A percentile compares a stretch with the other conserved stretches of the same genome.
phyloP scores from a whole-genome alignment of 2,329 filamentous ascomycete genomes.

The Claviceps quebecensis region DNA sequence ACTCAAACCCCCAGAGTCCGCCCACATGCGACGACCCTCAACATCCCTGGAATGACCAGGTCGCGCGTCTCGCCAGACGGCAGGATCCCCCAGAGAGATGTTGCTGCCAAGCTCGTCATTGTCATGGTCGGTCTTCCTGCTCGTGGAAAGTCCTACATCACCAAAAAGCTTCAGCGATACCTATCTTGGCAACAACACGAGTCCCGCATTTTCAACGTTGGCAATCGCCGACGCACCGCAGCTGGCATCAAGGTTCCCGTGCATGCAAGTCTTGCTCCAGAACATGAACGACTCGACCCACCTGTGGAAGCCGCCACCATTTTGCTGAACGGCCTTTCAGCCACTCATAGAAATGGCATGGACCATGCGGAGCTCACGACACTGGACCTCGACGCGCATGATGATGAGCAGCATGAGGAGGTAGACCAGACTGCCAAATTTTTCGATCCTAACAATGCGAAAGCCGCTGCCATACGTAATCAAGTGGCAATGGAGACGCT shows the following conservation, averaged over 20 bases:
- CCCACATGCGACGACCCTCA: slow-evolving; percentile 81
- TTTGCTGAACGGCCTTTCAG: slow-evolving; percentile 38
- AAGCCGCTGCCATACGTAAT: slow-evolving; percentile 71
- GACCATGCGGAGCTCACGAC: slow-evolving; percentile 24
- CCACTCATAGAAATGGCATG: slow-evolving; percentile 16
- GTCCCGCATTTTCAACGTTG: slow-evolving; percentile 93
- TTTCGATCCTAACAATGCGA: slow-evolving; percentile 81
- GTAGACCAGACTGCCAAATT: slow-evolving; percentile 87
- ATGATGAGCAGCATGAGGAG: slow-evolving; percentile 19
- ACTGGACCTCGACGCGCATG: slow-evolving; percentile 20
- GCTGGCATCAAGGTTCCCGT: slow-evolving; percentile 40
- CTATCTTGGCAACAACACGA: slow-evolving; percentile 96
- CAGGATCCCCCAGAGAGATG: slow-evolving; percentile 82
- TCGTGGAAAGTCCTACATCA: slow-evolving; percentile 95
- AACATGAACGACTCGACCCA: slow-evolving; percentile 26
- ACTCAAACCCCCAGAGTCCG: slow-evolving; percentile 63
- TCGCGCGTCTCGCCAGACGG: slow-evolving; percentile 94
- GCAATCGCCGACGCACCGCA: slow-evolving; percentile 72
- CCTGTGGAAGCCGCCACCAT: slow-evolving; percentile 42
- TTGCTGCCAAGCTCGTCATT: slow-evolving; percentile 91
- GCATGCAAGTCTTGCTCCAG: slow-evolving; percentile 18
- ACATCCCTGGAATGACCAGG: slow-evolving; percentile 90
- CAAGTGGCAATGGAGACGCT: slow-evolving; percentile 85
- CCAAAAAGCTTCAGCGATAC: slow-evolving; percentile 92
- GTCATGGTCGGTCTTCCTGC: slow-evolving; percentile 96